These are phyloP conservation scores for Anacardium occidentale DNA, from an alignment of 345 rosid species.

Conservation along the genomic window DNA sequence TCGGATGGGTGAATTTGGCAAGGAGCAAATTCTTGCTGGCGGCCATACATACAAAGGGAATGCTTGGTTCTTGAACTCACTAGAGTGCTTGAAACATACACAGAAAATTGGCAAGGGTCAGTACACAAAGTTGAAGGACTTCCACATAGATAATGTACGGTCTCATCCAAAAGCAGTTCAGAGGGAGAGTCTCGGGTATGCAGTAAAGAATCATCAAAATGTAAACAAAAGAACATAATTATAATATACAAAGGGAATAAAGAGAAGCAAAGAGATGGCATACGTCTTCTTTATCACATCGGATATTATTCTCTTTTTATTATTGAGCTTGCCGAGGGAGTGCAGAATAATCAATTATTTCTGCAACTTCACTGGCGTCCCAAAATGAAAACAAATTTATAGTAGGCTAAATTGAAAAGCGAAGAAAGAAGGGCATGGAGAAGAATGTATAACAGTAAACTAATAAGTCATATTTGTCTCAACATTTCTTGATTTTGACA, in stretches of 20 bases:
- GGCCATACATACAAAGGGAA: too few relatives aligned
- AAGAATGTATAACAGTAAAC: not conserved
- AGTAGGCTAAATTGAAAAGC: too few relatives aligned
- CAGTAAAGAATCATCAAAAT: too few relatives aligned
- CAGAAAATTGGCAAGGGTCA: too few relatives aligned
- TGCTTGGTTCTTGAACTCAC: too few relatives aligned
- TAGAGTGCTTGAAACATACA: too few relatives aligned
- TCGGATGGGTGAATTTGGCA: too few relatives aligned
- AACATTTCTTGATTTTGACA: slow-evolving; percentile 31
- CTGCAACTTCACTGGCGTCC: not conserved
- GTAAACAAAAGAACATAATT: not conserved
- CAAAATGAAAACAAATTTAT: not conserved
- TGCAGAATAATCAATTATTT: not conserved
- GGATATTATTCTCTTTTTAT: slow-evolving; percentile 12
- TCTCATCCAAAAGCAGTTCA: too few relatives aligned
- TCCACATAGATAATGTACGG: too few relatives aligned
- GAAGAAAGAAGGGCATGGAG: not conserved
- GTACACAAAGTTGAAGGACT: too few relatives aligned
- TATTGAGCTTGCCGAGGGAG: slow-evolving; percentile 4
- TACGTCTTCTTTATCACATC: slow-evolving; percentile 14
- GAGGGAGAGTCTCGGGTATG: too few relatives aligned
- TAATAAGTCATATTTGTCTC: slow-evolving; percentile 20
- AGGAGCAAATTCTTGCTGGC: too few relatives aligned
- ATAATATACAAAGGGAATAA: not conserved
- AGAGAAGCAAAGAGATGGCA: slow-evolving; percentile 15